Evolutionary conservation across 768 basidiomycete genomes (phyloP), one percentile per base, ranked within the genome.

Genomic region (Sutorius australiensis): DNA sequence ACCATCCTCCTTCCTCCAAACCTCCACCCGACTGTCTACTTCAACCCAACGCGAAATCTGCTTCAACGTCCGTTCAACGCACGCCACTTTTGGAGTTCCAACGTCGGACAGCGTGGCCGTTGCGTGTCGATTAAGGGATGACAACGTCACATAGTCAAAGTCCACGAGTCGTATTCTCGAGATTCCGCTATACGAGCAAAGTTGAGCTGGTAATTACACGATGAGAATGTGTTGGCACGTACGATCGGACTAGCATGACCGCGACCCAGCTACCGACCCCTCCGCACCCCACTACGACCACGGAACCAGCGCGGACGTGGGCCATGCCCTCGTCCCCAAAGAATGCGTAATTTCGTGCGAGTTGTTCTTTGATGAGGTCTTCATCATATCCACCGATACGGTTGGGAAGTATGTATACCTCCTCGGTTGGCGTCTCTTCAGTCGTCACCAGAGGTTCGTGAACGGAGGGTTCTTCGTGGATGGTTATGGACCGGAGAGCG

Each of bases 261-360:
- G 94, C 93, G 34, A 86, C 89, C 91, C 93, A 95, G 64, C 91
- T 94, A 0, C 97, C 97, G 0, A 99, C 97, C 2, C 97, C 95
- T 53, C 97, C 97, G 59, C 94, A 92, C 6, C 97, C 97, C 3
- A 99, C 86, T 17, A 98, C 75, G 16, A 92, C 93, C 1, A 98
- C 94, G 5, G 77, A 81, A 12, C 84, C 81, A 9, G 75, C 64
- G 48, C 97, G 78, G 48, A 98, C 78, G 64, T 81, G 85, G 10
- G 72, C 67, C 91, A 98, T 95, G 37, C 82, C 82, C 33, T 92
- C 89, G 31, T 95, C 89, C 0, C 92, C 93, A 48, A 98, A 88
- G 72, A 98, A 98, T 9, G 89, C 85, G 62, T 95, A 97, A 71
- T 98, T 98, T 38, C 97, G 75, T 4, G 95, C 87, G 42, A 99